These are phyloP conservation scores for Xerophyta viscosa DNA, from an alignment of 106 monocot species.

Conservation along the genomic window DNA sequence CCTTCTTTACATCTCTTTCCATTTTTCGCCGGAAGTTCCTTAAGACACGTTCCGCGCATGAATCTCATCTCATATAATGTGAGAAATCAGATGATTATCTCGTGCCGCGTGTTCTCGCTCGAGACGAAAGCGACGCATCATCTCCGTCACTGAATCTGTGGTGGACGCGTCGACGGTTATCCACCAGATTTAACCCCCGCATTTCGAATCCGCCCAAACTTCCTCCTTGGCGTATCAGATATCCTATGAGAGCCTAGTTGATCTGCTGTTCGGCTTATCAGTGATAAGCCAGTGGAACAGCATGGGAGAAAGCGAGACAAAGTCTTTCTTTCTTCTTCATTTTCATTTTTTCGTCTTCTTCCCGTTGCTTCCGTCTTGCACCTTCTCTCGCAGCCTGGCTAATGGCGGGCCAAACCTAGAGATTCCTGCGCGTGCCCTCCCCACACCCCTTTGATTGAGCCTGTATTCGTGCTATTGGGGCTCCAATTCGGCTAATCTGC, in stretches of 20 bases:
- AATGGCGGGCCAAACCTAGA: neutral
- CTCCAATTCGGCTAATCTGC: neutral
- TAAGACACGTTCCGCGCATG: too few species aligned
- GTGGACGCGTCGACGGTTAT: constrained; percentile 36
- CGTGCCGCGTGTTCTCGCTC: too few species aligned
- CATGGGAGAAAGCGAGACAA: constrained; percentile 60
- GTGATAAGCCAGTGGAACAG: constrained; percentile 48
- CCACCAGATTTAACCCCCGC: constrained; percentile 26
- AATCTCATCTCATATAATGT: too few species aligned
- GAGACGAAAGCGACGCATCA: constrained; percentile 2
- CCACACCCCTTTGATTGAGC: neutral
- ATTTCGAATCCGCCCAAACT: constrained; percentile 43
- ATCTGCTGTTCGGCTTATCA: constrained; percentile 8
- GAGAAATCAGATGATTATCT: too few species aligned
- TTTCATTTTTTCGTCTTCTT: neutral
- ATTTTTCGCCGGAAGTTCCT: too few species aligned
- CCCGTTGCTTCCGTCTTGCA: neutral
- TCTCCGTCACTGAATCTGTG: constrained; percentile 12
- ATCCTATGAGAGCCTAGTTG: neutral
- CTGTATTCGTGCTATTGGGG: neutral
- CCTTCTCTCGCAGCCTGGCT: neutral
- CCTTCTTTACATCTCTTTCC: too few species aligned
- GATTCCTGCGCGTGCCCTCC: neutral
- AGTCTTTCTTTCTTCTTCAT: constrained; percentile 6
- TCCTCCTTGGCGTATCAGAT: constrained; percentile 14